A percentile compares a stretch with the other conserved stretches of the same genome.
phyloP scores from a whole-genome alignment of 345 rosid species.

The Brassica juncea region DNA sequence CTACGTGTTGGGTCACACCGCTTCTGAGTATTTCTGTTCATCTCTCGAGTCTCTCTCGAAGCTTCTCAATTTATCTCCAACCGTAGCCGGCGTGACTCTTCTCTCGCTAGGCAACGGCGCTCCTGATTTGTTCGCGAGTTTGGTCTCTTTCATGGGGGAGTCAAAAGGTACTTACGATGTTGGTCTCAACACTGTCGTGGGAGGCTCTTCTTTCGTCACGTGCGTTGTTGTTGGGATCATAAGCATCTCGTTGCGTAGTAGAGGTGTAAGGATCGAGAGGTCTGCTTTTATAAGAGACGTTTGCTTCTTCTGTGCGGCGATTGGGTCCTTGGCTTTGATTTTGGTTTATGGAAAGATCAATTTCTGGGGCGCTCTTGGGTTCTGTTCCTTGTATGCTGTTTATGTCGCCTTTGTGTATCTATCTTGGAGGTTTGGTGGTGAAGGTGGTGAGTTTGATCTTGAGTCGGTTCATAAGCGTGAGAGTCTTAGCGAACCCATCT shows the following conservation, averaged over 20 bases:
- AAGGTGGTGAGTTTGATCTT: slow-evolving; percentile 33
- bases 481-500: slow-evolving; percentile 38
- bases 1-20: slow-evolving; percentile 80
- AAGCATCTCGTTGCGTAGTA: slow-evolving; percentile 43
- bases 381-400: slow-evolving; percentile 57
- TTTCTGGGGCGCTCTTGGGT: slow-evolving; percentile 63
- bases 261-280: slow-evolving; percentile 54
- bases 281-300: slow-evolving; percentile 73
- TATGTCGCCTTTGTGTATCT: slow-evolving; percentile 64
- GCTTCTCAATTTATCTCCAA: slow-evolving; percentile 74
- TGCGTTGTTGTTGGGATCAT: slow-evolving; percentile 79
- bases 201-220: slow-evolving; percentile 83
- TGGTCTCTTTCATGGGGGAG: slow-evolving; percentile 73
- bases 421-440: slow-evolving; percentile 42
- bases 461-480: slow-evolving; percentile 36
- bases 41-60: slow-evolving; percentile 73
- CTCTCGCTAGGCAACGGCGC: slow-evolving; percentile 89
- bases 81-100: slow-evolving; percentile 85
- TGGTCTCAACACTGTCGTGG: slow-evolving; percentile 78
- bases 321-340: slow-evolving; percentile 61
- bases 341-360: slow-evolving; percentile 54
- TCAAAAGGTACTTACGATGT: slow-evolving; percentile 57
- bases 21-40: slow-evolving; percentile 78
- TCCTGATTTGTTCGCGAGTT: slow-evolving; percentile 83
- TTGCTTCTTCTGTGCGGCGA: slow-evolving; percentile 64